A percentile compares a stretch with the other conserved stretches of the same genome.
These are phyloP conservation scores for Dothideomycetes sp. DNA, from an alignment of 2,329 filamentous ascomycete genomes.

Conservation along the genomic window DNA sequence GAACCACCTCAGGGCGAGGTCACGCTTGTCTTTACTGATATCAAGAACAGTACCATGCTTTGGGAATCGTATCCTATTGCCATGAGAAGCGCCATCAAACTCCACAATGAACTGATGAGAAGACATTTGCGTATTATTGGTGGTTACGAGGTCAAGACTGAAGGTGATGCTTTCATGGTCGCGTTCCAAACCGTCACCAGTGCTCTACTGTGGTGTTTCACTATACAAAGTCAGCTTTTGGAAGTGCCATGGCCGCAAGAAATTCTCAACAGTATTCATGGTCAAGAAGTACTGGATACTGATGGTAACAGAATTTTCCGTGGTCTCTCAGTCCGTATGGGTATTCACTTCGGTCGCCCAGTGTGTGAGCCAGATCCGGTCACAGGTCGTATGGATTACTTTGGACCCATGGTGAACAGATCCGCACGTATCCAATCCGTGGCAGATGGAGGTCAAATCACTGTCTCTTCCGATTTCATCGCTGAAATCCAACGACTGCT, in stretches of 20 bases:
- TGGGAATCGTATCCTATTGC: slow-evolving; percentile 94
- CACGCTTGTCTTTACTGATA: slow-evolving; percentile 94
- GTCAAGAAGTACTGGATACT: slow-evolving; percentile 71
- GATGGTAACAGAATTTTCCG: slow-evolving; percentile 87
- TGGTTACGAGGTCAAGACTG: slow-evolving; percentile 97
- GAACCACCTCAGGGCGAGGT: slow-evolving; percentile 85
- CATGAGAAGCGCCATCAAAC: slow-evolving; percentile 93
- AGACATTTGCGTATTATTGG: slow-evolving; percentile 86
- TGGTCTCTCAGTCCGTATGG: slow-evolving; percentile 92
- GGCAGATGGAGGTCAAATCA: slow-evolving; percentile 93
- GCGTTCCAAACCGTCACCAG: slow-evolving; percentile 95
- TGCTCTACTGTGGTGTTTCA: slow-evolving; percentile 91
- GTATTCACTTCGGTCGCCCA: slow-evolving; percentile 88
- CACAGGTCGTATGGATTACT: slow-evolving; percentile 97
- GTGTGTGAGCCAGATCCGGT: slow-evolving; percentile 95
- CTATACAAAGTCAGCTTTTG: slow-evolving; percentile 78
- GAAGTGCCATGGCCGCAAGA: slow-evolving; percentile 91
- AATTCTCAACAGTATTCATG: slow-evolving; percentile 76
- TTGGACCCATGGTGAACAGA: slow-evolving; percentile 98
- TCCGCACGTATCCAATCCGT: slow-evolving; percentile 88
- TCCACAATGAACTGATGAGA: slow-evolving; percentile 96
- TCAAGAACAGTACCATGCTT: slow-evolving; percentile 92
- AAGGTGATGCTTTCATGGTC: slow-evolving; percentile 99
- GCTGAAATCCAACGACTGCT: slow-evolving; percentile 87
- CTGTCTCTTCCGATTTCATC: slow-evolving; percentile 94